Evolutionary conservation across 805 yeast genomes (phyloP).

Genomic region (Lachancea meyersii): DNA sequence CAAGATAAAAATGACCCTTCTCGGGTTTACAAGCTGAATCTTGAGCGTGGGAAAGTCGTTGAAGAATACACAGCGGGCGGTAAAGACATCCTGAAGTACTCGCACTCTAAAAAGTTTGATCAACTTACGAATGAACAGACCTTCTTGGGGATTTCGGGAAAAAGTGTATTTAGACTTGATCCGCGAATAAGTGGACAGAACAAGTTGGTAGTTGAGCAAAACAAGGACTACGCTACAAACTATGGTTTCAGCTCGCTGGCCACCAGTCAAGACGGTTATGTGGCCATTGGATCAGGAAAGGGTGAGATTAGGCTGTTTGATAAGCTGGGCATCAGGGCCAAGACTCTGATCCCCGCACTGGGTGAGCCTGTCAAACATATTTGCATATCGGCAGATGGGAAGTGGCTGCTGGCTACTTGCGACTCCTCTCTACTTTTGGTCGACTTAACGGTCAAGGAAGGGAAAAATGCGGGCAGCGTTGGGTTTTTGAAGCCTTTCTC

Average conservation of each 20-base stretch:
- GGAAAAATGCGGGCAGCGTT: slow-evolving; percentile 49
- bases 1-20: slow-evolving; percentile 44
- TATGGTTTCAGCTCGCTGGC: slow-evolving; percentile 53
- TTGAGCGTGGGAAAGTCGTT: slow-evolving; percentile 72
- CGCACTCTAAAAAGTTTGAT: slow-evolving; percentile 67
- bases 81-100: slow-evolving; percentile 49
- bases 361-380: slow-evolving; percentile 68
- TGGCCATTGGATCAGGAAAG: slow-evolving; percentile 67
- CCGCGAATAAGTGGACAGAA: slow-evolving; percentile 56
- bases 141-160: slow-evolving; percentile 60
- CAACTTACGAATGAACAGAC: slow-evolving; percentile 71
- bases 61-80: slow-evolving; percentile 72
- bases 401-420: slow-evolving; percentile 78
- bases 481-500: slow-evolving; percentile 66
- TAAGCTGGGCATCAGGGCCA: slow-evolving; percentile 66
- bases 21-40: slow-evolving; percentile 65
- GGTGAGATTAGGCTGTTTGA: slow-evolving; percentile 78
- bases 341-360: slow-evolving; percentile 71
- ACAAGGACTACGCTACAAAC: slow-evolving; percentile 49
- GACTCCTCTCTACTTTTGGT: slow-evolving; percentile 61
- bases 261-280: slow-evolving; percentile 65
- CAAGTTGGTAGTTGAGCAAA: slow-evolving; percentile 54
- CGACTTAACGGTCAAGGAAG: slow-evolving; percentile 58
- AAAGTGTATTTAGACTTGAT: slow-evolving; percentile 68
- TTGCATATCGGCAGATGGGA: slow-evolving; percentile 73